Conservation (phyloP, 768 basidiomycete species). For the Lentinula detonsa region DNA sequence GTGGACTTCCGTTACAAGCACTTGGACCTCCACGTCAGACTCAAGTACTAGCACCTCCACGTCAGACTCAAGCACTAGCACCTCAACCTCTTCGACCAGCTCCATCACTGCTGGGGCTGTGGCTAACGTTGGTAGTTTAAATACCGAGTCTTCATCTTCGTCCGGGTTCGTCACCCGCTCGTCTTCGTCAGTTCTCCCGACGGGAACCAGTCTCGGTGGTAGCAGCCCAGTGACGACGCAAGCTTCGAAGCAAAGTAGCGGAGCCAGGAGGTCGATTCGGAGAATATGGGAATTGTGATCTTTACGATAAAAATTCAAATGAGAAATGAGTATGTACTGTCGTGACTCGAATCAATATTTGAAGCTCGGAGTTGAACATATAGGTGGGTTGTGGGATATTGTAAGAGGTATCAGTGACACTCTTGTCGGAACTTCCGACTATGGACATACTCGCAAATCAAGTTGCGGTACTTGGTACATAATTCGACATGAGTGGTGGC, state of each 20-base stretch:
- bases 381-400: too few relatives aligned
- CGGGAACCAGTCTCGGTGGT: not conserved
- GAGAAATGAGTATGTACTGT: not conserved
- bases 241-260: not conserved
- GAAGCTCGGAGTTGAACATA: too few relatives aligned
- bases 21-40: not conserved
- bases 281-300: constrained; percentile 2
- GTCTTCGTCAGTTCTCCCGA: not conserved
- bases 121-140: not conserved
- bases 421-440: too few relatives aligned
- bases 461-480: too few relatives aligned
- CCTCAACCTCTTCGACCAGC: not conserved
- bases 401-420: too few relatives aligned
- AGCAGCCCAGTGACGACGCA: not conserved
- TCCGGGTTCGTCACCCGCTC: not conserved
- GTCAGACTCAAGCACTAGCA: not conserved
- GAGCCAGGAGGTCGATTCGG: constrained; percentile 1
- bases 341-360: not conserved
- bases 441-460: too few relatives aligned
- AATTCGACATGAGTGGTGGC: too few relatives aligned
- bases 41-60: not conserved
- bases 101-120: not conserved
- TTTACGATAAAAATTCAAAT: not conserved
- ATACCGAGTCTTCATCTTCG: not conserved
- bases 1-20: not conserved